Base-by-base conservation (phyloP, 371 early-diverging fungal species). In the Syncephalis fuscata region DNA sequence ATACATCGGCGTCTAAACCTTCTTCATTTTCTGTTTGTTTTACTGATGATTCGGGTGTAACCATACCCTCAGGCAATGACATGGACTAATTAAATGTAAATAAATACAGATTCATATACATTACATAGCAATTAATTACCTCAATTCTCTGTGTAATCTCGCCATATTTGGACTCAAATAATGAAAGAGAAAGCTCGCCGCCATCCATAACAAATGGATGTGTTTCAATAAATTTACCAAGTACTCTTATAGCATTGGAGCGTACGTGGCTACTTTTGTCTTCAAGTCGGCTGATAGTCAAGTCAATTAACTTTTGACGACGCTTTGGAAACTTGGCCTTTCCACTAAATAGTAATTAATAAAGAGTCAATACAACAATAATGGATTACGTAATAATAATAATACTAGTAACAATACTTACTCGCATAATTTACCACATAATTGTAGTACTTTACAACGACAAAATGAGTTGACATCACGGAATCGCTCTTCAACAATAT, bases 141-240 rank as follows among this genome's bases (percentile, higher is more conserved):
- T 70, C 72, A 36, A 92, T 54, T 45, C 81, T 74, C 0, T 63
- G 65, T 25, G 67, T 67, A 22, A 89, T 57, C 41, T 71, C 73
- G 1, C 68, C 64, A 41, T 79, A 62, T 7, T 74, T 67, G 1
- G 58, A 53, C 49, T 80, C 74, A 65, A 89, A 87, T 24, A 71
- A 67, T 44, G 65, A 67, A 24, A 74, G 40, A 39, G 73, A 73
- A 11, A 92, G 67, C 49, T 78, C 75, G 1, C 89, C 89, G 27
- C 90, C 87, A 56, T 94, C 87, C 61, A 86, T 72, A 15, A 71
- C 69, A 60, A 82, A 97, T 4, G 96, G 98, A 44, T 91, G 92
- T 0, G 87, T 82, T 16, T 81, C 68, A 14, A 94, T 69, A 49
- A 90, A 63, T 21, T 74, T 64, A 1, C 83, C 73, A 39, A 97